Conservation (phyloP, 345 rosid species). For the Tarenaya hassleriana region DNA sequence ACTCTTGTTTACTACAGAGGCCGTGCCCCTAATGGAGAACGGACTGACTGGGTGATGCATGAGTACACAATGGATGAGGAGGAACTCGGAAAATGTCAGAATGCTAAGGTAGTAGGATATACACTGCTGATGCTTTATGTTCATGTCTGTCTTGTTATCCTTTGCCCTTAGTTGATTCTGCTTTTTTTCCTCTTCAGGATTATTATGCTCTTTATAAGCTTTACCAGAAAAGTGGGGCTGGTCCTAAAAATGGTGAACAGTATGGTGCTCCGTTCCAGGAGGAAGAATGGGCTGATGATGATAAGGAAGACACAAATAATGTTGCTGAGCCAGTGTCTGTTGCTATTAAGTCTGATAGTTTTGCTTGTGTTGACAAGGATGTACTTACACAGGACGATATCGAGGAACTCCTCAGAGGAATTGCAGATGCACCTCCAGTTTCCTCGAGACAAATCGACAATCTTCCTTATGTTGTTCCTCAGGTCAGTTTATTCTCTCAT, state of each 20-base stretch:
- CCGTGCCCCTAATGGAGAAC: conserved; percentile 71
- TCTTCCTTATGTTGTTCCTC: not conserved
- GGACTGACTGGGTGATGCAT: conserved; percentile 97
- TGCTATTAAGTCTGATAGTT: not conserved
- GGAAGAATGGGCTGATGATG: conserved; percentile 76
- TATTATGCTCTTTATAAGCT: conserved; percentile 75
- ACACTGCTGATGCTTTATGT: conserved; percentile 33
- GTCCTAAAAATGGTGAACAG: conserved; percentile 95
- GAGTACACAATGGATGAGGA: conserved; percentile 77
- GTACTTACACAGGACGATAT: conserved; percentile 9
- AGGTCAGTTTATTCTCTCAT: conserved; percentile 13
- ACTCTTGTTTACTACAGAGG: conserved; percentile 79
- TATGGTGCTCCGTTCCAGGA: conserved; percentile 91
- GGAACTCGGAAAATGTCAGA: conserved; percentile 62
- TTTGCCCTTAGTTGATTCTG: not conserved
- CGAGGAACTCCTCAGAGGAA: conserved; percentile 6
- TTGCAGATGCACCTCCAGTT: conserved; percentile 19
- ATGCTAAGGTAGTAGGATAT: conserved; percentile 37
- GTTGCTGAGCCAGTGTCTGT: conserved; percentile 1
- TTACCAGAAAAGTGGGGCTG: conserved; percentile 86
- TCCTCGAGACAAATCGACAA: not conserved
- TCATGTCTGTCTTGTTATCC: not conserved
- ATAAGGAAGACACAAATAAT: conserved; percentile 1
- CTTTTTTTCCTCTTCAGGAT: conserved; percentile 33
- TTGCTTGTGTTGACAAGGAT: not conserved